Base-by-base conservation (phyloP, 2,329 filamentous ascomycete species). In the Trichoderma sp. region DNA sequence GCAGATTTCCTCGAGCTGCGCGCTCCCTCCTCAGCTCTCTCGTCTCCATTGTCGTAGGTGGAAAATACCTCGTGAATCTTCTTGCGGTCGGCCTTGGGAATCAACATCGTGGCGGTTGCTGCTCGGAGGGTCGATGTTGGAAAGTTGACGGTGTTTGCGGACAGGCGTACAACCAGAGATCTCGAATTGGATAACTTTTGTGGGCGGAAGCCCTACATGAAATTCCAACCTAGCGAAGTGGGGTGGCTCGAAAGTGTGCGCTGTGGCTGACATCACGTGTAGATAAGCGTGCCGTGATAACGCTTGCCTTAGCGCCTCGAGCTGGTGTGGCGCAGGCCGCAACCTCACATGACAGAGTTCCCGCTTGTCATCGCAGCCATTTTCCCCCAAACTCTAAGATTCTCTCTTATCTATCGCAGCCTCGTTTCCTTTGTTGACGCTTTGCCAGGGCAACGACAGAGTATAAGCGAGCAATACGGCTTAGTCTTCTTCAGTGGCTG, bases 51-150 rank as follows among this genome's bases (percentile, higher is more conserved):
- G 62, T 64, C 62, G 34, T 14, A 14, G 34, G 34, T 39, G 39
- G 43, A 66, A 69, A 72, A 70, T 80, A 84, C 82, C 84, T 90
- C 94, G 89, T 99, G 95, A 85, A 99, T 98, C 90, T 93, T 92
- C 92, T 99, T 99, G 87, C 96, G 93, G 87, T 99, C 95, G 83
- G 92, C 91, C 90, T 98, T 98, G 82, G 95, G 95, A 83, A 99
- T 99, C 87, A 99, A 90, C 95, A 88, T 88, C 90, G 93, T 86
- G 81, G 79, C 81, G 81, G 80, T 82, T 75, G 73, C 72, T 78
- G 76, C 73, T 75, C 73, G 74, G 60, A 63, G 50, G 71, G 78
- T 78, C 80, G 82, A 86, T 83, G 82, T 82, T 83, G 78, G 76
- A 73, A 72, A 75, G 74, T 76, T 78, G 77, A 75, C 74, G 76